Conservation (phyloP, 2,329 filamentous ascomycete species). For the Graphilbum sp. region DNA sequence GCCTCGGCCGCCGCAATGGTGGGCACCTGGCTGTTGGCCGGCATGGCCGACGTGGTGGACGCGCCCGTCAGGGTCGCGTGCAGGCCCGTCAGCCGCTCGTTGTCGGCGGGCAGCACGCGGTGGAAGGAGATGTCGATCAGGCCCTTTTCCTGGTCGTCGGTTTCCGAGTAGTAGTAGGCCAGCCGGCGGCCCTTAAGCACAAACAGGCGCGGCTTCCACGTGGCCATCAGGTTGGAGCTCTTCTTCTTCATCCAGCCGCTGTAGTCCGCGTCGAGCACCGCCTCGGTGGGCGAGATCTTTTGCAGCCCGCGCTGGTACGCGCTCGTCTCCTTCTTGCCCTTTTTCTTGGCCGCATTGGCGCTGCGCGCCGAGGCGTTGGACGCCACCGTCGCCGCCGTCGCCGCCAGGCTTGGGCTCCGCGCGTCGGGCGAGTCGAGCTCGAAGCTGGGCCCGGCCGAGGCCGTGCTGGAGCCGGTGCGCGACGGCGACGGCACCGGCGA, state of each 20-base stretch:
- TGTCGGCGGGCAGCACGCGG: constrained; percentile 85
- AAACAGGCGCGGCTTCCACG: constrained; percentile 95
- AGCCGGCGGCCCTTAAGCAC: constrained; percentile 80
- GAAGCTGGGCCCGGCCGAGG: constrained; percentile 51
- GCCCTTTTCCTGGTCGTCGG: constrained; percentile 83
- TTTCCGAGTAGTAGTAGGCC: constrained; percentile 91
- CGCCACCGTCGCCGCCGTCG: constrained; percentile 16
- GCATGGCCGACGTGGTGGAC: constrained; percentile 47
- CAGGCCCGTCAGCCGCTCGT: constrained; percentile 75
- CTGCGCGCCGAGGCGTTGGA: constrained; percentile 22
- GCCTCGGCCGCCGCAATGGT: constrained; percentile 28
- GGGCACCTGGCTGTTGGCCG: constrained; percentile 27
- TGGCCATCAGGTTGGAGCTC: constrained; percentile 87
- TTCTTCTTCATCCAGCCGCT: constrained; percentile 99
- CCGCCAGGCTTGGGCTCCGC: constrained; percentile 34
- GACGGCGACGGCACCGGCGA: constrained; percentile 47
- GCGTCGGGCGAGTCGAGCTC: constrained; percentile 62
- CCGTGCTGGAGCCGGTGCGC: constrained; percentile 60
- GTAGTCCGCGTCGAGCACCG: constrained; percentile 77
- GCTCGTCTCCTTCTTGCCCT: constrained; percentile 86
- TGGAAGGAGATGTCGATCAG: constrained; percentile 97
- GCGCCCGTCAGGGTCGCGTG: constrained; percentile 86
- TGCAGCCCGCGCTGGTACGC: constrained; percentile 78
- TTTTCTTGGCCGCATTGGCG: constrained; percentile 32
- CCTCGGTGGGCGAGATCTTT: constrained; percentile 66